Evolutionary conservation across 306 rosid genomes (phyloP), one percentile per base, ranked within the genome.

Genomic region (Quercus cerris): DNA sequence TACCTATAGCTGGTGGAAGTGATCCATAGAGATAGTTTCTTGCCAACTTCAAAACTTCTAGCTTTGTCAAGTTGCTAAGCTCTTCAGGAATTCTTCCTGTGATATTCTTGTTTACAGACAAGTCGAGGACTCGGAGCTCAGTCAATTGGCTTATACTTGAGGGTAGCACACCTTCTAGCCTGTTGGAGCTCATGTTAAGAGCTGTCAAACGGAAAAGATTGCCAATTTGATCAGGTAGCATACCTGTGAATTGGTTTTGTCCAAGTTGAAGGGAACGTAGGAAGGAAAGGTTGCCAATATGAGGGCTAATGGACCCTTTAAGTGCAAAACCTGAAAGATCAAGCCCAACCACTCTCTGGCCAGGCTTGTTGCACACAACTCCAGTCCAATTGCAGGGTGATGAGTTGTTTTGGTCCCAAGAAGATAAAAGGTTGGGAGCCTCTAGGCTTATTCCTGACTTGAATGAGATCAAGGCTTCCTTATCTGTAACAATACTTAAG

Each of bases 301-400:
- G 87, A 54, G 86, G 84, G 31, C 81, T 83, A 2, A 94, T 30
- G 22, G 83, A 67, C 13, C 98, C 98, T 2, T 86, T 68, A 38
- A 90, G 86, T 56, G 83, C 62, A 0, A 79, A 72, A 18, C 91
- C 75, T 12, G 95, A 87, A 74, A 94, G 94, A 22, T 88, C 71
- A 1, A 90, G 74, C 58, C 51, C 78, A 25, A 81, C 70, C 0
- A 94, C 97, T 86, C 98, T 85, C 1, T 77, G 73, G 46, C 59
- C 55, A 38, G 41, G 70, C 30, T 28, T 83, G 75, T 75, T 84
- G 82, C 98, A 91, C 1, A 44, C 38, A 4, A 94, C 89, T 77
- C 92, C 94, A 5, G 87, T 87, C 97, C 97, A 91, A 27, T 89
- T 82, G 84, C 92, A 90, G 1, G 90, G 90, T 1, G 88, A 80